These are phyloP conservation scores for Dryas integrifolia DNA, from an alignment of 331 rosid genomes.

Conservation along the genomic window DNA sequence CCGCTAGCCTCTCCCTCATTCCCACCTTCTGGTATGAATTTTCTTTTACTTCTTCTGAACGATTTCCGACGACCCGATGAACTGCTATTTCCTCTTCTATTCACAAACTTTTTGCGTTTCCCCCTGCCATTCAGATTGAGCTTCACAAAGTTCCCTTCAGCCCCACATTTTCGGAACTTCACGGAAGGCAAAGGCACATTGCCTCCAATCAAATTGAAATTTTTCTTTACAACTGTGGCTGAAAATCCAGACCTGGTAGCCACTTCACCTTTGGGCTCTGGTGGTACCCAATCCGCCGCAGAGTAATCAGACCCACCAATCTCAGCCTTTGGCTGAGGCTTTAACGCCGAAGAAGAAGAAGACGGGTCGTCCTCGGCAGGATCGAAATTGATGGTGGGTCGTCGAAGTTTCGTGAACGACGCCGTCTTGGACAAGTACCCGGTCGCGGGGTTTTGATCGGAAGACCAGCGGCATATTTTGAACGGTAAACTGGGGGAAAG, in stretches of 20 bases:
- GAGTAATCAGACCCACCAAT: constrained; percentile 7
- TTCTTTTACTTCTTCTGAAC: constrained; percentile 40
- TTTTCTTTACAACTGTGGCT: constrained; percentile 30
- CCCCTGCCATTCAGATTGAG: constrained; percentile 49
- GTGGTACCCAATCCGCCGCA: constrained; percentile 19
- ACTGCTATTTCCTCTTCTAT: constrained; percentile 29
- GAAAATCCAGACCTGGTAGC: constrained; percentile 1
- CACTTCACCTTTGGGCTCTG: constrained; percentile 22
- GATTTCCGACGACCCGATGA: constrained; percentile 34
- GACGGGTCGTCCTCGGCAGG: constrained; percentile 25
- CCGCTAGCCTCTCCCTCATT: constrained; percentile 24
- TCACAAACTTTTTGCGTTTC: constrained; percentile 49
- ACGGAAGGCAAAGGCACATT: constrained; percentile 42
- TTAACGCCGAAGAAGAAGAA: constrained; percentile 15
- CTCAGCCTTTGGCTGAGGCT: constrained; percentile 9
- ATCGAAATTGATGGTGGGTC: constrained; percentile 40
- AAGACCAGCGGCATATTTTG: constrained; percentile 50
- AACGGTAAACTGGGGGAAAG: constrained; percentile 45
- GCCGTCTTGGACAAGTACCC: constrained; percentile 53
- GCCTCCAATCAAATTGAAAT: constrained; percentile 61
- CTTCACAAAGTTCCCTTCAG: constrained; percentile 79
- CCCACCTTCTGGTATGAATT: constrained; percentile 28
- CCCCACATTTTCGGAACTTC: constrained; percentile 43
- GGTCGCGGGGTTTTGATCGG: constrained; percentile 29
- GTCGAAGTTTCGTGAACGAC: constrained; percentile 59